These are phyloP conservation scores for Trametes coccinea DNA, from an alignment of 768 basidiomycete genomes.

Conservation along the genomic window DNA sequence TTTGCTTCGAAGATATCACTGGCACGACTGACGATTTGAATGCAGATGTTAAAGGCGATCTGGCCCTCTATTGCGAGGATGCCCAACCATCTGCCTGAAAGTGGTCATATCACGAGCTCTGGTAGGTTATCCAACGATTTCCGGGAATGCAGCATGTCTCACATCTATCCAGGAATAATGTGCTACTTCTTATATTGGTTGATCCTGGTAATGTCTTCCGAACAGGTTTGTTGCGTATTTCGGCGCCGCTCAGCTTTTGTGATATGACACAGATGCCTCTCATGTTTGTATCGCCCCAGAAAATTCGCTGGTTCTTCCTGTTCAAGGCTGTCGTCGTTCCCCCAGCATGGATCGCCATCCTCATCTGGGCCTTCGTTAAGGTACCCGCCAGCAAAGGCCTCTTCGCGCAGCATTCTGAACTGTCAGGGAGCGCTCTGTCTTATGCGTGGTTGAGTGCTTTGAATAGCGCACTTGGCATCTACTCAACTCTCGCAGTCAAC, in stretches of 20 bases:
- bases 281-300: slow-evolving; percentile 74
- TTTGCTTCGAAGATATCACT: too few species aligned
- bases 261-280: slow-evolving; percentile 53
- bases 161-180: slow-evolving; percentile 47
- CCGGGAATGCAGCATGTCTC: background rate
- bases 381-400: slow-evolving; percentile 61
- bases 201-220: slow-evolving; percentile 38
- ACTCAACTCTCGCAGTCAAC: slow-evolving; percentile 72
- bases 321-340: slow-evolving; percentile 54
- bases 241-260: background rate
- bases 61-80: slow-evolving; percentile 72
- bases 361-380: slow-evolving; percentile 78
- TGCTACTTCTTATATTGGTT: slow-evolving; percentile 80
- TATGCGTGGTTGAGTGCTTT: slow-evolving; percentile 81
- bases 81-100: slow-evolving; percentile 61
- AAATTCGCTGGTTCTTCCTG: slow-evolving; percentile 74
- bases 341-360: slow-evolving; percentile 51
- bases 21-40: too few species aligned
- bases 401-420: slow-evolving; percentile 47
- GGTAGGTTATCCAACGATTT: slow-evolving; percentile 34
- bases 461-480: slow-evolving; percentile 79
- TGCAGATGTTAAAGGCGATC: slow-evolving; percentile 70
- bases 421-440: slow-evolving; percentile 55
- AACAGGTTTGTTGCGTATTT: too few species aligned
- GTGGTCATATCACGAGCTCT: slow-evolving; percentile 61